Conservation (phyloP, 345 rosid species). For the Ricinus communis region DNA sequence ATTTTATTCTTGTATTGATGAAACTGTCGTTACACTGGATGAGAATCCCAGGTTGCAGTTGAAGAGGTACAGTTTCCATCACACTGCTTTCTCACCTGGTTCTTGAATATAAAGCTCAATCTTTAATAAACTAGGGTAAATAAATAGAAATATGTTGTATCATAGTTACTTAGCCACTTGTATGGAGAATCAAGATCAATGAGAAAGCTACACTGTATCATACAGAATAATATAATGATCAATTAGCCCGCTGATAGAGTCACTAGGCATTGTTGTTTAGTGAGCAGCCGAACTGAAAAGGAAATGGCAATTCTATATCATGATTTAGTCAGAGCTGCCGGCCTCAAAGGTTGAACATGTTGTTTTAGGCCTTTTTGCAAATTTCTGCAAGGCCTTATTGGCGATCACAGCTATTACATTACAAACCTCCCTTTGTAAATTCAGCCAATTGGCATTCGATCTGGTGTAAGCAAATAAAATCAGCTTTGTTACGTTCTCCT, state of each 20-base stretch:
- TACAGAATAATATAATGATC: neutral
- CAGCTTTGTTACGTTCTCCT: conserved; percentile 17
- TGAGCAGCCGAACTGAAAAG: neutral
- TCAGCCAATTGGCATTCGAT: conserved; percentile 37
- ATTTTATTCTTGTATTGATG: too few relatives aligned
- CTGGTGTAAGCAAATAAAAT: conserved; percentile 3
- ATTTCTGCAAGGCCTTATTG: conserved; percentile 12
- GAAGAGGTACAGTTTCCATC: too few relatives aligned
- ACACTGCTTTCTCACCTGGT: too few relatives aligned
- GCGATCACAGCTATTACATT: conserved; percentile 8
- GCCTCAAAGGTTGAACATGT: conserved; percentile 20
- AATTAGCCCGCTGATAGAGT: neutral
- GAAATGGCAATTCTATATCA: neutral
- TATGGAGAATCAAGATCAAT: too few relatives aligned
- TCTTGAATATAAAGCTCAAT: too few relatives aligned
- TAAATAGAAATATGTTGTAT: neutral
- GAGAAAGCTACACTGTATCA: neutral
- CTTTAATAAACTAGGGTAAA: too few relatives aligned
- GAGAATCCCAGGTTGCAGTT: too few relatives aligned
- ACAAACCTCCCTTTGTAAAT: conserved; percentile 19
- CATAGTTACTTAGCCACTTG: too few relatives aligned
- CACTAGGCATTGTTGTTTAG: neutral
- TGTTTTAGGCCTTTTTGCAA: conserved; percentile 23
- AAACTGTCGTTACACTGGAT: too few relatives aligned
- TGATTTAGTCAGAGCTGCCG: conserved; percentile 30